Evolutionary conservation across 177 flowering plant species (phyloP).

Genomic region (Vitis hybrid): DNA sequence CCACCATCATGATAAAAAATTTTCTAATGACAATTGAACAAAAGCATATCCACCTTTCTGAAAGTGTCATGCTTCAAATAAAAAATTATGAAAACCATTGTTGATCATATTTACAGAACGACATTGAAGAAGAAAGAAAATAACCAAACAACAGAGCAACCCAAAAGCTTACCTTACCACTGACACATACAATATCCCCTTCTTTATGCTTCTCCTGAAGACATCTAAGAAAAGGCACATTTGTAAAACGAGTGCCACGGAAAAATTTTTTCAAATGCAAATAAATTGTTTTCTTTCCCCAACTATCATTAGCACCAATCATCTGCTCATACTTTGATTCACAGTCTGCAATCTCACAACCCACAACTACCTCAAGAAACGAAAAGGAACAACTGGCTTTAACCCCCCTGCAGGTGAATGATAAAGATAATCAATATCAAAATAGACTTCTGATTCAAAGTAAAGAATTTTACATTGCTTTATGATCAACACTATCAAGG

Average conservation of each 20-base stretch:
- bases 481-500: too few relatives aligned
- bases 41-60: background rate
- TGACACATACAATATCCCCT: slow-evolving; percentile 87
- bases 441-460: background rate
- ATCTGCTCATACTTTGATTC: slow-evolving; percentile 28
- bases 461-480: background rate
- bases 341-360: slow-evolving; percentile 54
- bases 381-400: slow-evolving; percentile 68
- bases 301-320: slow-evolving; percentile 20
- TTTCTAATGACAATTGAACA: background rate
- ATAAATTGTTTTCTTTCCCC: slow-evolving; percentile 48
- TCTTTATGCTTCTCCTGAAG: slow-evolving; percentile 64
- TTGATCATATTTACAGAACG: too few relatives aligned
- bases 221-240: slow-evolving; percentile 53
- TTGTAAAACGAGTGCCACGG: slow-evolving; percentile 82
- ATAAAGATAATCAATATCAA: slow-evolving; percentile 3
- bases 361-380: slow-evolving; percentile 80
- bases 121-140: background rate
- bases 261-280: slow-evolving; percentile 86
- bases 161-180: slow-evolving; percentile 76
- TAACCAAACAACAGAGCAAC: slow-evolving; percentile 4
- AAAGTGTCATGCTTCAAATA: background rate
- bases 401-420: slow-evolving; percentile 59
- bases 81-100: background rate
- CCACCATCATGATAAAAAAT: background rate